Percentiles rank a stretch among this genome's conserved stretches.
Evolutionary conservation across 257 asterid species (phyloP).

Genomic region (Paraleonurus japonicus): DNA sequence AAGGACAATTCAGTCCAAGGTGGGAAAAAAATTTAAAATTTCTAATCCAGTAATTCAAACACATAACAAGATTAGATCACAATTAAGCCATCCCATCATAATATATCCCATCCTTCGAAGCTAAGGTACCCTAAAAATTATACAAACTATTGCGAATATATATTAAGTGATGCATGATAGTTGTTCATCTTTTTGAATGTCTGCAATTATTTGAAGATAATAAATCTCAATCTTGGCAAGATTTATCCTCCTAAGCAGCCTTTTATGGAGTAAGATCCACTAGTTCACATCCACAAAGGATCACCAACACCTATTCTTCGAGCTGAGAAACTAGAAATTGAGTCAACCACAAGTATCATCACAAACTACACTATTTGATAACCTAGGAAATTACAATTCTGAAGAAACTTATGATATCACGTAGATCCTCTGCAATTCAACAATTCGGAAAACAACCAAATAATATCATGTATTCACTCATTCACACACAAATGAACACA

Average conservation of each 20-base stretch:
- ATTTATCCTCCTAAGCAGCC: background rate
- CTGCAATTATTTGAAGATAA: background rate
- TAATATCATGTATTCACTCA: background rate
- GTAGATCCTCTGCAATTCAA: background rate
- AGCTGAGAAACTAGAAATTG: background rate
- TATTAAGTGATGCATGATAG: background rate
- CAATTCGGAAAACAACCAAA: background rate
- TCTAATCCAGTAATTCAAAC: too few species aligned
- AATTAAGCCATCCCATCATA: too few species aligned
- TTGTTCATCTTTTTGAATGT: background rate
- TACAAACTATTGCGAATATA: conserved; percentile 13
- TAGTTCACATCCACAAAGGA: conserved; percentile 1
- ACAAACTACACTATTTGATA: background rate
- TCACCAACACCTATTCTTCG: background rate
- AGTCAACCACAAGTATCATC: background rate
- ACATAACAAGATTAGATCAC: too few species aligned
- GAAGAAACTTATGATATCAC: background rate
- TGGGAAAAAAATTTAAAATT: too few species aligned
- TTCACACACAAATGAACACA: background rate
- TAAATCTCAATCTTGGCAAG: background rate
- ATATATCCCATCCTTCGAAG: too few species aligned
- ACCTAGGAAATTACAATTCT: background rate
- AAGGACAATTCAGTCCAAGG: too few species aligned
- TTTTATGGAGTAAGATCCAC: background rate
- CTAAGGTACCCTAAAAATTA: too few species aligned